Conservation (phyloP, 2,329 filamentous ascomycete genomes). For the Fusarium sp. region DNA sequence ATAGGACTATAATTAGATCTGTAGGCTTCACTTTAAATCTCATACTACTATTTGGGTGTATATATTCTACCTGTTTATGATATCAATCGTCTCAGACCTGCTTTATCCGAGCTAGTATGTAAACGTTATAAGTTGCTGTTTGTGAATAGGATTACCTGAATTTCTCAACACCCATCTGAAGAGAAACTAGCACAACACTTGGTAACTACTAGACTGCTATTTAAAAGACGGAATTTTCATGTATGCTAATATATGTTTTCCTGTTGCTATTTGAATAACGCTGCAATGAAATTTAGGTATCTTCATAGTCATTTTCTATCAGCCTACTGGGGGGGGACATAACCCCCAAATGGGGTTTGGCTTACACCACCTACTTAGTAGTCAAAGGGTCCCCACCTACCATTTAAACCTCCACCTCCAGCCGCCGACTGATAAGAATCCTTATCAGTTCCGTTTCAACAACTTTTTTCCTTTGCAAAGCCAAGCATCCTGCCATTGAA, state of each 20-base stretch:
- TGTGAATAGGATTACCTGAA: not conserved
- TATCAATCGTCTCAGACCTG: not conserved
- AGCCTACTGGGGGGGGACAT: too few relatives aligned
- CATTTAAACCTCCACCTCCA: slow-evolving; percentile 1
- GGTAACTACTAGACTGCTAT: not conserved
- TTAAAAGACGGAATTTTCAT: not conserved
- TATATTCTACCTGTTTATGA: not conserved
- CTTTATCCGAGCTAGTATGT: too few relatives aligned
- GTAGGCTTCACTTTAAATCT: too few relatives aligned
- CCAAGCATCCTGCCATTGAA: slow-evolving; percentile 4
- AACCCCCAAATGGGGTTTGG: too few relatives aligned
- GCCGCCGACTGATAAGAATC: slow-evolving; percentile 26
- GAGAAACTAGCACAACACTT: not conserved
- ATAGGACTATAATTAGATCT: not conserved
- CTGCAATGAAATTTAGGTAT: not conserved
- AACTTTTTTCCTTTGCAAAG: slow-evolving; percentile 34
- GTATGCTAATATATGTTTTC: not conserved
- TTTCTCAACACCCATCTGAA: not conserved
- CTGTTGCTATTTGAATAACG: not conserved
- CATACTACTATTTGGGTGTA: too few relatives aligned
- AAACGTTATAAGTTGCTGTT: not conserved
- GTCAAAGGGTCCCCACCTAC: not conserved
- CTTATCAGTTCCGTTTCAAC: slow-evolving; percentile 33
- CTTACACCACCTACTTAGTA: too few relatives aligned
- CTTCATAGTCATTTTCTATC: not conserved